Evolutionary conservation across 2,329 filamentous ascomycete genomes (phyloP).

Genomic region (Paracamarosporium sp.): DNA sequence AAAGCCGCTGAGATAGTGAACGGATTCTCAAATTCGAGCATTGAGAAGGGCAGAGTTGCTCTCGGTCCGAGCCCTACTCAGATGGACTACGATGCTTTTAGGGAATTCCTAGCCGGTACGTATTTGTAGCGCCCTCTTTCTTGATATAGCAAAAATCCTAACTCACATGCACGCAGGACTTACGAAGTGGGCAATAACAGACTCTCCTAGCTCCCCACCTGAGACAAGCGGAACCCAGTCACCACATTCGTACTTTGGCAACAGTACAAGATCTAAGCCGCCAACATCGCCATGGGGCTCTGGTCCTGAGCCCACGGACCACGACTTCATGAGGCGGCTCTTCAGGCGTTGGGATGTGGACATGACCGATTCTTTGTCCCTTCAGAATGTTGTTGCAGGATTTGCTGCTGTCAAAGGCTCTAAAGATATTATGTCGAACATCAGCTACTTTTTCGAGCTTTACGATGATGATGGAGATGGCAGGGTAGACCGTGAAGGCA

Average conservation of each 20-base stretch:
- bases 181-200: constrained; percentile 90
- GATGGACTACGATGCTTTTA: constrained; percentile 97
- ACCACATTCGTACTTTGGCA: constrained; percentile 65
- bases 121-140: not conserved
- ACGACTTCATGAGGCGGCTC: constrained; percentile 89
- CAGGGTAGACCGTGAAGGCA: constrained; percentile 92
- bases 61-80: constrained; percentile 86
- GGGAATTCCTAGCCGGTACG: constrained; percentile 81
- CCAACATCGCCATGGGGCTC: constrained; percentile 63
- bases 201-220: constrained; percentile 72
- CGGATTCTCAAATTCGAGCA: constrained; percentile 57
- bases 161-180: constrained; percentile 60
- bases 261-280: constrained; percentile 47
- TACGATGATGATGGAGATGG: constrained; percentile 94
- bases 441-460: constrained; percentile 96
- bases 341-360: constrained; percentile 90
- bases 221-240: constrained; percentile 58
- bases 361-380: constrained; percentile 75
- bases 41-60: constrained; percentile 86
- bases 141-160: not conserved
- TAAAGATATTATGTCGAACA: constrained; percentile 95
- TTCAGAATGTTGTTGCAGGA: constrained; percentile 92
- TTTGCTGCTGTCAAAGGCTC: constrained; percentile 91
- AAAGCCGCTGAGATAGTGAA: constrained; percentile 59
- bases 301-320: constrained; percentile 78